Conservation (phyloP, 352 stramenopile species). For the Albugo candida region DNA sequence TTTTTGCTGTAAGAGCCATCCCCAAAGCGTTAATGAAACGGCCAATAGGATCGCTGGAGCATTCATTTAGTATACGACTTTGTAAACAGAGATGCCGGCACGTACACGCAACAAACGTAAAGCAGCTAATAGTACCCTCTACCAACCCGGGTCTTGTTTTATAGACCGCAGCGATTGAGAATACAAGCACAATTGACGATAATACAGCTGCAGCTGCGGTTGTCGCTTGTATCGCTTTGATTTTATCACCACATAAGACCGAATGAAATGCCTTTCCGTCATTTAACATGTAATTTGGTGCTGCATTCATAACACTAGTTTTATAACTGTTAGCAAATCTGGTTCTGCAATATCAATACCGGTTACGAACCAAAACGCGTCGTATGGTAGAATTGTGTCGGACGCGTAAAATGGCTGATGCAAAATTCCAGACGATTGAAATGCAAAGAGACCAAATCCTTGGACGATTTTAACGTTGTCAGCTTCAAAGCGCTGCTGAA, state of each 20-base stretch:
- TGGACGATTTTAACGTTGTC: constrained; percentile 53
- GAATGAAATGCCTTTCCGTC: constrained; percentile 48
- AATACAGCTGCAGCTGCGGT: constrained; percentile 34
- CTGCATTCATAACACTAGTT: constrained; percentile 13
- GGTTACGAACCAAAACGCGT: constrained; percentile 29
- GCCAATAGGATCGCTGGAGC: constrained; percentile 37
- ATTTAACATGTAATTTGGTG: constrained; percentile 68
- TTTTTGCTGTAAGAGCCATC: constrained; percentile 47
- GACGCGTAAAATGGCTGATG: constrained; percentile 63
- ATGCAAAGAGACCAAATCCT: constrained; percentile 59
- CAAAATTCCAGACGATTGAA: constrained; percentile 57
- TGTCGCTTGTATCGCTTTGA: constrained; percentile 45
- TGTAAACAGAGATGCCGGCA: constrained; percentile 4
- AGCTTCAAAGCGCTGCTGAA: constrained; percentile 66
- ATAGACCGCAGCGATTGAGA: constrained; percentile 44
- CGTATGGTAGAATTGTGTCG: constrained; percentile 54
- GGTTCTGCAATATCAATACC: no score
- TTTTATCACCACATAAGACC: constrained; percentile 46
- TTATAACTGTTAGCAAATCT: neutral
- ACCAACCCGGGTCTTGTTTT: constrained; percentile 56
- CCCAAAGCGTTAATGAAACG: constrained; percentile 60
- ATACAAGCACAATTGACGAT: constrained; percentile 37
- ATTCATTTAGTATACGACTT: constrained; percentile 1
- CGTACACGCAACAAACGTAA: constrained; percentile 56
- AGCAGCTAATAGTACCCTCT: constrained; percentile 55